These are phyloP conservation scores for Metschnikowia reukaufii DNA, from an alignment of 805 yeast genomes.

Conservation along the genomic window DNA sequence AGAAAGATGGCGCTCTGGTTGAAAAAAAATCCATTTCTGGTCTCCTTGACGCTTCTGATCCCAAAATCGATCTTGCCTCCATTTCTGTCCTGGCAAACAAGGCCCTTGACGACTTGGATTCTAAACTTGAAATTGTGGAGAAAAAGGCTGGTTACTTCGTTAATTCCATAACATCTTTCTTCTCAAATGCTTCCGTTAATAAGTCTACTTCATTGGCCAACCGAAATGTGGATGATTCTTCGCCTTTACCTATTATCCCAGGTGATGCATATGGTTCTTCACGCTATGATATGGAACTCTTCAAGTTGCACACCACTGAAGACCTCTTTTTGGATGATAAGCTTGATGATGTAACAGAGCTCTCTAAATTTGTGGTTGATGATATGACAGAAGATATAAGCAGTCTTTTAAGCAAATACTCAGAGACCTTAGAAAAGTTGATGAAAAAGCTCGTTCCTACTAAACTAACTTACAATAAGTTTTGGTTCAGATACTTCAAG, in stretches of 20 bases:
- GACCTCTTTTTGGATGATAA: conserved; percentile 19
- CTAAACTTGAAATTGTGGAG: conserved; percentile 69
- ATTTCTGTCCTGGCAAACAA: conserved; percentile 48
- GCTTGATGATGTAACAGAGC: conserved; percentile 16
- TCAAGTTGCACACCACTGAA: conserved; percentile 39
- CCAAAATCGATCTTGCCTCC: conserved; percentile 25
- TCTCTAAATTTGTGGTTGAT: conserved; percentile 41
- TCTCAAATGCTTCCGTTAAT: conserved; percentile 39
- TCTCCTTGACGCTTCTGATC: neutral
- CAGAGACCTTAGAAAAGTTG: conserved; percentile 49
- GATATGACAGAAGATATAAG: conserved; percentile 52
- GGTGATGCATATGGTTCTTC: conserved; percentile 35
- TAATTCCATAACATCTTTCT: conserved; percentile 55
- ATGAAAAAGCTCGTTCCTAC: conserved; percentile 70
- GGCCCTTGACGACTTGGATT: conserved; percentile 68
- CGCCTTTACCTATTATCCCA: conserved; percentile 18
- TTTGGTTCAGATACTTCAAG: conserved; percentile 75
- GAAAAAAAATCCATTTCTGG: neutral
- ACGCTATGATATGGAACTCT: conserved; percentile 40
- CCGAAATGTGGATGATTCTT: conserved; percentile 10
- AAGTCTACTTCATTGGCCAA: conserved; percentile 11
- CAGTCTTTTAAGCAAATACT: conserved; percentile 45
- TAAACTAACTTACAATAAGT: conserved; percentile 53
- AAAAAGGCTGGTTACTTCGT: conserved; percentile 63
- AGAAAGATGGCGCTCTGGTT: neutral